phyloP scores from a whole-genome alignment of 495 filamentous ascomycete genomes.

The Hamigera avellanea region DNA sequence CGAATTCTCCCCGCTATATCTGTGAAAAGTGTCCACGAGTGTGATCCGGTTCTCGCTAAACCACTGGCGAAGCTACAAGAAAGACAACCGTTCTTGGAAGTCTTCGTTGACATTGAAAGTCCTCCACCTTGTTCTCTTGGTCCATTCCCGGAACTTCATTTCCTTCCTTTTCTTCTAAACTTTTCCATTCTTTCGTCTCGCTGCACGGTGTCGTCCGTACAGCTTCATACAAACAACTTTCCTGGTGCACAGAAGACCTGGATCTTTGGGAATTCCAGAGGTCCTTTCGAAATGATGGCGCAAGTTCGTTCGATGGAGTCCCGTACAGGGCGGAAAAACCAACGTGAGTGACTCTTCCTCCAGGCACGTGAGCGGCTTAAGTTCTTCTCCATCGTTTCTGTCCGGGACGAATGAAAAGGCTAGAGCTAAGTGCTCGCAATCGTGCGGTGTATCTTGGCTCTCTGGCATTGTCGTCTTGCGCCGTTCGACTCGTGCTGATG shows the following conservation, averaged over 20 bases:
- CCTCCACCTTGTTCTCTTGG: no score
- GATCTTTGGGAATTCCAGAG: no score
- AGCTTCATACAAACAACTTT: no score
- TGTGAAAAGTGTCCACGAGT: not conserved
- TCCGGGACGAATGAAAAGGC: not conserved
- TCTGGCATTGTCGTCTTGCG: not conserved
- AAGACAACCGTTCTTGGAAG: no score
- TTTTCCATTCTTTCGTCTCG: not conserved
- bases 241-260: no score
- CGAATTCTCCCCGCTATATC: constrained; percentile 5
- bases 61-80: not conserved
- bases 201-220: not conserved
- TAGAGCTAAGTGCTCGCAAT: not conserved
- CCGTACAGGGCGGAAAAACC: constrained; percentile 62
- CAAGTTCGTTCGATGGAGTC: constrained; percentile 64
- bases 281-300: constrained; percentile 35
- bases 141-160: not conserved
- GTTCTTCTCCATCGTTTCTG: not conserved
- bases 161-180: not conserved
- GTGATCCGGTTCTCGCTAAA: not conserved
- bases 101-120: no score
- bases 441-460: not conserved
- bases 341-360: constrained; percentile 49
- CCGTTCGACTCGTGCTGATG: constrained; percentile 6
- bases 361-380: not conserved